A percentile compares a stretch with the other conserved stretches of the same genome.
Evolutionary conservation across 129 eudicot genomes (phyloP).

Genomic region (Ambrosia artemisiifolia): DNA sequence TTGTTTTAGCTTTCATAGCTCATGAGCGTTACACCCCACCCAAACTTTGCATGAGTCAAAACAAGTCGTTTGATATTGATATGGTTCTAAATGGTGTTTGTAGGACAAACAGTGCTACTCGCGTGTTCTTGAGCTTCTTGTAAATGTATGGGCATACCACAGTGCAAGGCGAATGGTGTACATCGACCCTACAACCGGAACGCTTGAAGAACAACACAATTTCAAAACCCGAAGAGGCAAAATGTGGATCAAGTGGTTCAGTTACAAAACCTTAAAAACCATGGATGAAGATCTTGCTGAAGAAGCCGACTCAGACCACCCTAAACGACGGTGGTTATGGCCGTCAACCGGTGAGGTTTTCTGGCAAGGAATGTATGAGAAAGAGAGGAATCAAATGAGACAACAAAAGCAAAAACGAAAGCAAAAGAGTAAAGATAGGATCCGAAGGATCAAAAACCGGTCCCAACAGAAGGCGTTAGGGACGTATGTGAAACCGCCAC

Average conservation of each 20-base stretch:
- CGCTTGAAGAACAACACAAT: slow-evolving; percentile 67
- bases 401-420: slow-evolving; percentile 59
- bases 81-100: background rate
- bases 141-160: slow-evolving; percentile 85
- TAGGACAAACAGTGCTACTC: slow-evolving; percentile 92
- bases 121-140: slow-evolving; percentile 81
- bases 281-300: slow-evolving; percentile 98
- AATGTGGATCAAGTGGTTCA: slow-evolving; percentile 95
- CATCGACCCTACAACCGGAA: slow-evolving; percentile 49
- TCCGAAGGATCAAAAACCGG: slow-evolving; percentile 54
- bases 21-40: too few relatives aligned
- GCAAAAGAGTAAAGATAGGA: slow-evolving; percentile 71
- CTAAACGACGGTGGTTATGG: slow-evolving; percentile 70
- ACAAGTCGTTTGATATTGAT: background rate
- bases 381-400: slow-evolving; percentile 58
- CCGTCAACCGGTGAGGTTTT: slow-evolving; percentile 87
- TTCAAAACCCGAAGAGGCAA: slow-evolving; percentile 42
- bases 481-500: slow-evolving; percentile 76
- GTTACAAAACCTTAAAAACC: slow-evolving; percentile 60
- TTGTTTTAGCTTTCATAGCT: too few relatives aligned
- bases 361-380: slow-evolving; percentile 88
- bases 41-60: background rate
- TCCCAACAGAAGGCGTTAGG: slow-evolving; percentile 65
- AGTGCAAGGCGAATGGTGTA: slow-evolving; percentile 66
- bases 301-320: slow-evolving; percentile 68